These are phyloP conservation scores for Phoma sp. DNA, from an alignment of 2,329 filamentous ascomycete genomes.

Conservation along the genomic window DNA sequence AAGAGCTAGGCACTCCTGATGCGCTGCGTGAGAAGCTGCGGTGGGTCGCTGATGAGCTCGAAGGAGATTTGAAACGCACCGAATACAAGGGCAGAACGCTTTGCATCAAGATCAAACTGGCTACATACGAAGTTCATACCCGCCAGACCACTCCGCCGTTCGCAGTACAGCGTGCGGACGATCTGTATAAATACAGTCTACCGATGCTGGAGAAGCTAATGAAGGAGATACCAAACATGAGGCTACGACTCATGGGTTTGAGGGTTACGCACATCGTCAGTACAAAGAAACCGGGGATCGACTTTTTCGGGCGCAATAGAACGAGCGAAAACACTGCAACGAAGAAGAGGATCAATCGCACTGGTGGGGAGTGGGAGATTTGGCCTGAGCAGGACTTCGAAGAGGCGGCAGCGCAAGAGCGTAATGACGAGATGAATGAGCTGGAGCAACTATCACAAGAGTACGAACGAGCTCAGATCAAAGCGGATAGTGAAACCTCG, in stretches of 20 bases:
- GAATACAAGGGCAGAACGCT: conserved; percentile 90
- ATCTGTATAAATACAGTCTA: conserved; percentile 81
- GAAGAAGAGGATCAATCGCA: conserved; percentile 17
- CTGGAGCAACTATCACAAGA: conserved; percentile 70
- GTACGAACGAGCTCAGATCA: conserved; percentile 38
- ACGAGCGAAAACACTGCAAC: conserved; percentile 13
- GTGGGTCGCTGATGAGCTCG: conserved; percentile 83
- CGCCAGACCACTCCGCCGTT: conserved; percentile 79
- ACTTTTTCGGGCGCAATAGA: conserved; percentile 74
- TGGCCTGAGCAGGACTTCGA: conserved; percentile 74
- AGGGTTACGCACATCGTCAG: conserved; percentile 87
- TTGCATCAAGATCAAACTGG: conserved; percentile 89
- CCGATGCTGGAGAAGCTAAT: conserved; percentile 86
- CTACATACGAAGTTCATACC: conserved; percentile 91
- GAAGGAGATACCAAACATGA: conserved; percentile 81
- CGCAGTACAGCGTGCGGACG: conserved; percentile 75
- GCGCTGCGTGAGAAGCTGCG: conserved; percentile 79
- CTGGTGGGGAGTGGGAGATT: conserved; percentile 67
- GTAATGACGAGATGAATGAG: conserved; percentile 67
- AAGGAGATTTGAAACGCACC: conserved; percentile 80
- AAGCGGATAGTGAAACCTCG: conserved; percentile 6
- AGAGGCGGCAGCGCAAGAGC: conserved; percentile 65
- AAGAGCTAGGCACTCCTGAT: conserved; percentile 73
- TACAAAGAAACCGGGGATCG: conserved; percentile 79
- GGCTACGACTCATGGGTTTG: conserved; percentile 84